Conservation (phyloP, 345 rosid species). For the Brassica juncea region DNA sequence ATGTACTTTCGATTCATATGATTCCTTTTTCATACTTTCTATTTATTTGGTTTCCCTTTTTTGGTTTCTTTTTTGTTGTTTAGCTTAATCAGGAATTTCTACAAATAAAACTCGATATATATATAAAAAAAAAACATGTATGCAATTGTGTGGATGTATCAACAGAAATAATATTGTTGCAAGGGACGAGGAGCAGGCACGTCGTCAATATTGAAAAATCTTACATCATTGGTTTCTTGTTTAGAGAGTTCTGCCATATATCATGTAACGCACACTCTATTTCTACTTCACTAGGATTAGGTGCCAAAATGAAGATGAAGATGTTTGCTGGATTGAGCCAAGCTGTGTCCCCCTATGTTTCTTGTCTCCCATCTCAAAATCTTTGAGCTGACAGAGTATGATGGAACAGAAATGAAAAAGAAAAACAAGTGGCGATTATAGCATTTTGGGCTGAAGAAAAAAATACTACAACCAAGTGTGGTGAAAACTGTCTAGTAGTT, state of each 20-base stretch:
- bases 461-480: not conserved
- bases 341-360: not conserved
- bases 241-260: not conserved
- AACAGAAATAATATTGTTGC: not conserved
- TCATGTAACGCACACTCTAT: not conserved
- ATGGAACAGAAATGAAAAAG: not conserved
- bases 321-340: not conserved
- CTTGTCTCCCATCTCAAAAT: not conserved
- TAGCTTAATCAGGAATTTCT: slow-evolving; percentile 19
- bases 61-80: slow-evolving; percentile 4
- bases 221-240: not conserved
- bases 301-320: not conserved
- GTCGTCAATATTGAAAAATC: not conserved
- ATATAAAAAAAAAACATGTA: not conserved
- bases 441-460: not conserved
- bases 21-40: not conserved
- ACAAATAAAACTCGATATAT: not conserved
- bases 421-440: not conserved
- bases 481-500: not conserved
- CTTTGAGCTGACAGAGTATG: not conserved
- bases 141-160: not conserved
- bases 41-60: not conserved
- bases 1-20: slow-evolving; percentile 11
- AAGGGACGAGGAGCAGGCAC: not conserved
- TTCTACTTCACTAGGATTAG: not conserved